phyloP scores from a whole-genome alignment of 2,329 filamentous ascomycete genomes.

The Parastagonospora nodorum region DNA sequence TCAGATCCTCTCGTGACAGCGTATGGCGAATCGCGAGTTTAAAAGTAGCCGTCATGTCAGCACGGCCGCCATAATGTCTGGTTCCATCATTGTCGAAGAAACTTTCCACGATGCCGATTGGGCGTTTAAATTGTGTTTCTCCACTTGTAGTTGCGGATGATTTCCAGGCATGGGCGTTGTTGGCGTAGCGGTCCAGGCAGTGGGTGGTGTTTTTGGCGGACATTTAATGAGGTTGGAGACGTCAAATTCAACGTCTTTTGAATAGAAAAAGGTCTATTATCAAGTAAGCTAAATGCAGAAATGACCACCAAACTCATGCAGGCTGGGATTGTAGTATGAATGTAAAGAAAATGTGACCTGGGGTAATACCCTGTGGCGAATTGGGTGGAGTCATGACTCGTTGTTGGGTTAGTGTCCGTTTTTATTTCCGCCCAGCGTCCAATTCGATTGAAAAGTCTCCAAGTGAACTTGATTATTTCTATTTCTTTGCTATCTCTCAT shows the following conservation, averaged over 20 bases:
- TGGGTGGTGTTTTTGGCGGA: background rate
- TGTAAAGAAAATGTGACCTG: too few relatives aligned
- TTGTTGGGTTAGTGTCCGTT: too few relatives aligned
- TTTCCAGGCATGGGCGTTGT: slow-evolving; percentile 46
- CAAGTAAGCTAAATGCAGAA: too few relatives aligned
- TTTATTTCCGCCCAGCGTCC: too few relatives aligned
- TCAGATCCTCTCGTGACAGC: slow-evolving; percentile 36
- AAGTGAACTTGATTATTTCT: background rate
- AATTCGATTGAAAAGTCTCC: background rate
- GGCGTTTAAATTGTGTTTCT: slow-evolving; percentile 37
- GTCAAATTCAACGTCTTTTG: too few relatives aligned
- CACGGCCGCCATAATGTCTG: slow-evolving; percentile 52
- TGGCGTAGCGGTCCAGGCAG: slow-evolving; percentile 50
- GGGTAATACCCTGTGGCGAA: too few relatives aligned
- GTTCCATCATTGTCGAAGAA: slow-evolving; percentile 53
- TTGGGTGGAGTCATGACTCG: too few relatives aligned
- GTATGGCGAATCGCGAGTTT: slow-evolving; percentile 42
- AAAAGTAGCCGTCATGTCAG: slow-evolving; percentile 50
- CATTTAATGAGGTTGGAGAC: background rate
- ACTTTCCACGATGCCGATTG: slow-evolving; percentile 51
- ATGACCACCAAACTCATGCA: too few relatives aligned
- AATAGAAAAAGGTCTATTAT: too few relatives aligned
- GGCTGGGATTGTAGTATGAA: too few relatives aligned
- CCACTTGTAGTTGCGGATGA: slow-evolving; percentile 13
- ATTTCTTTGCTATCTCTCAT: background rate